Base-by-base conservation (phyloP, 2,329 filamentous ascomycete species). In the Sporothrix brunneoviolacea region DNA sequence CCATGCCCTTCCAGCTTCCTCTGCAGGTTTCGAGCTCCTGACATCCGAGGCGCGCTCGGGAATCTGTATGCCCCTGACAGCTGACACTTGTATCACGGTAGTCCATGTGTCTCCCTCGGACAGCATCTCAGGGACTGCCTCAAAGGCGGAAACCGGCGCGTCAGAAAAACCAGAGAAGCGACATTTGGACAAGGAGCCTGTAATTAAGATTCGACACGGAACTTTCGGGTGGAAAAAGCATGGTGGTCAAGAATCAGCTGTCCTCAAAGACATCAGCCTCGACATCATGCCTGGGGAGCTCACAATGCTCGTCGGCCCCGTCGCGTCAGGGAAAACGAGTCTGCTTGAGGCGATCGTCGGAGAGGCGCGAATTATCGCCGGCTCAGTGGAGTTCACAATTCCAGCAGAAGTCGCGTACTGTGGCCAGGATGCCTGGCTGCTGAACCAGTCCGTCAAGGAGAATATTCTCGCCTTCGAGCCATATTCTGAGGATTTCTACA, bases 241-340 rank as follows among this genome's bases (percentile, higher is more conserved):
- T n/a, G n/a, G n/a, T n/a, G 2, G 10, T 38, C 3, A 52, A 52
- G n/a, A 18, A n/a, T n/a, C 32, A 2, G 19, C 46, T 1, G 40
- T 56, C 4, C 45, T 56, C 18, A 41, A 51, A 3, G 41, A 54
- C 19, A 30, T 56, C n/a, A 42, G 54, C 12, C 22, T 54, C 21
- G 49, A 53, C 24, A 51, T 54, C 28, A 48, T 47, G 43, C 49
- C 49, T 1, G 52, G 48, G 7, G 49, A 52, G 3, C 45, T 70
- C 0, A 70, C 62, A 12, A 64, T 71, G 53, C 36, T 73, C 3
- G 58, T 71, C 1, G 71, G 71, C 0, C 65, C 63, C 1, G 69
- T 73, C 0, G 72, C 70, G 1, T 68, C 67, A n/a, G 71, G 72
- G 19, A 75, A 74, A 44, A 67, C 69, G 0, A 65, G 63, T 0